Conservation (phyloP, 169 alveolate genomes). For the Pseudocohnilembus persalinus region DNA sequence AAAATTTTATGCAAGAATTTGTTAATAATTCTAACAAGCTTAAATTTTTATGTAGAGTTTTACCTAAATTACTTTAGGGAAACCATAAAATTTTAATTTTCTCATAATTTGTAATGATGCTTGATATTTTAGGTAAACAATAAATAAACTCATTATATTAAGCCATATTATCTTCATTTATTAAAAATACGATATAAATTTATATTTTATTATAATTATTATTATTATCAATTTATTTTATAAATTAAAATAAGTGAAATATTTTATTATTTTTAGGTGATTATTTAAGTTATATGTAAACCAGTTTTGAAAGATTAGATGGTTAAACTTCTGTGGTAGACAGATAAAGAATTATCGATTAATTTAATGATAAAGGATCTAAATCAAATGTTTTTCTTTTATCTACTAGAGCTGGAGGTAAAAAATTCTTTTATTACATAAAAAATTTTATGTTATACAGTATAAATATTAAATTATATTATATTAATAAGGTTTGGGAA, state of each 20-base stretch:
- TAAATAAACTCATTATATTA: too few species aligned
- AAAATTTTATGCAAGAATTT: conserved; percentile 33
- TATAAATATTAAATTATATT: not conserved
- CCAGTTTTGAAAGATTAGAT: conserved; percentile 53
- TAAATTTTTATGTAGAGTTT: conserved; percentile 38
- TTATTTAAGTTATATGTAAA: conserved; percentile 5
- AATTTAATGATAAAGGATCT: conserved; percentile 42
- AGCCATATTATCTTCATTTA: too few species aligned
- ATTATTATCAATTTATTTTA: conserved; percentile 1
- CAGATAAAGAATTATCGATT: conserved; percentile 51
- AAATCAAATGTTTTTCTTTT: conserved; percentile 47
- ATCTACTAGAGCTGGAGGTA: conserved; percentile 66
- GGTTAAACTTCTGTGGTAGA: conserved; percentile 52
- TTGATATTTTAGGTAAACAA: conserved; percentile 48
- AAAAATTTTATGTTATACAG: not conserved
- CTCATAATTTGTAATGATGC: conserved; percentile 54
- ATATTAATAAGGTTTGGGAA: conserved; percentile 26
- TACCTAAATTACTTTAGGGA: conserved; percentile 27
- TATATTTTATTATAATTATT: too few species aligned
- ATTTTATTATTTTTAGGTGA: conserved; percentile 18
- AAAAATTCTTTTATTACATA: not conserved
- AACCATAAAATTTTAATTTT: conserved; percentile 53
- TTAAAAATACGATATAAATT: too few species aligned
- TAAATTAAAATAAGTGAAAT: not conserved
- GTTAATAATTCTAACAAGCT: conserved; percentile 45